Conservation (phyloP, 225 moss, liverwort and hornwort species). For the Asterella californica region DNA sequence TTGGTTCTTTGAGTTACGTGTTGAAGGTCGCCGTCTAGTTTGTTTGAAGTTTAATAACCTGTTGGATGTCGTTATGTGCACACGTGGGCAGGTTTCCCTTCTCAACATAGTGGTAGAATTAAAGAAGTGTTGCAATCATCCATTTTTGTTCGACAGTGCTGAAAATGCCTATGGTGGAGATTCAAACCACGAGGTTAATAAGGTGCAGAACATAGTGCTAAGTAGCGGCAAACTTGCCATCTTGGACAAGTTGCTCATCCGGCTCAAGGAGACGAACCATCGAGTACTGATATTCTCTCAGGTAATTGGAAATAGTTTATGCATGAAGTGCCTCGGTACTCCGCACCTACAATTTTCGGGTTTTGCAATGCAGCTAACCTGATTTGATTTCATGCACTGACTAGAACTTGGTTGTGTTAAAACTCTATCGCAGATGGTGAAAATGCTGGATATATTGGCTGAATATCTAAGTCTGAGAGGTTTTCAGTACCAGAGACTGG, state of each 20-base stretch:
- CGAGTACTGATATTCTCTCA: slow-evolving; percentile 98
- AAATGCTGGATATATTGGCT: slow-evolving; percentile 94
- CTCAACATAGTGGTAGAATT: slow-evolving; percentile 98
- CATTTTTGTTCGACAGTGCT: slow-evolving; percentile 97
- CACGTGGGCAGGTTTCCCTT: slow-evolving; percentile 73
- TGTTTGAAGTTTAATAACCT: no score
- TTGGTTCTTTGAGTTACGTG: not conserved
- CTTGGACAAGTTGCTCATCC: slow-evolving; percentile 88
- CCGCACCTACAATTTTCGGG: not conserved
- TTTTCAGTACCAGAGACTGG: slow-evolving; percentile 93
- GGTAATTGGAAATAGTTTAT: slow-evolving; percentile 34
- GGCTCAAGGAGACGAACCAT: slow-evolving; percentile 90
- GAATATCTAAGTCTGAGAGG: slow-evolving; percentile 94
- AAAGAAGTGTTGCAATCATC: slow-evolving; percentile 99
- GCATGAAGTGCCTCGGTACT: not conserved
- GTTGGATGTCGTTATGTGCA: not conserved
- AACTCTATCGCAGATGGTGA: slow-evolving; percentile 72
- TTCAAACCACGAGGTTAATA: slow-evolving; percentile 80
- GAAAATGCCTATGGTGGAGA: slow-evolving; percentile 98
- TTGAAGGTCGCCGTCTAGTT: not conserved
- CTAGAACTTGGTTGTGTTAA: not conserved
- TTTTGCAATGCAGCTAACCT: not conserved
- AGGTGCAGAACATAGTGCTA: slow-evolving; percentile 88
- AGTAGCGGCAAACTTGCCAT: slow-evolving; percentile 98
- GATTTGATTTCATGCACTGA: no score